These are phyloP conservation scores for Fusarium azukiicola DNA, from an alignment of 2,329 filamentous ascomycete species.

Conservation along the genomic window DNA sequence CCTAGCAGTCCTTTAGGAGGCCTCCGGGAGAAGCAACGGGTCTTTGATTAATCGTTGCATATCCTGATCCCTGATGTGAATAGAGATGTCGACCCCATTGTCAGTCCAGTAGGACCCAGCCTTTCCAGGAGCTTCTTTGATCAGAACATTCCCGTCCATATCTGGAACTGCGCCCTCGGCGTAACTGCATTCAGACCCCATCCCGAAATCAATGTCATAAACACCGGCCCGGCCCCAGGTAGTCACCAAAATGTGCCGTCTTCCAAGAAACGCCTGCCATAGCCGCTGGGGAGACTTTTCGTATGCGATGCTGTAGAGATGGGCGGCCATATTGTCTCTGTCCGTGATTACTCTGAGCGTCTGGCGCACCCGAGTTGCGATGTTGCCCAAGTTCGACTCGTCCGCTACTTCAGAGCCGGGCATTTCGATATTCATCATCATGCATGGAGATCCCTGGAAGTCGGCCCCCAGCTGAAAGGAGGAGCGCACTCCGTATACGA, in stretches of 20 bases:
- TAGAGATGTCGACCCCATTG: slow-evolving; percentile 49
- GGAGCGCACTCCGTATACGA: slow-evolving; percentile 45
- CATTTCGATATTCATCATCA: slow-evolving; percentile 51
- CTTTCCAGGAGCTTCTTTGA: slow-evolving; percentile 50
- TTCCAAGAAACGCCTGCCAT: slow-evolving; percentile 54
- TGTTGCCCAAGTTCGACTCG: not conserved
- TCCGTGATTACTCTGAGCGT: slow-evolving; percentile 36
- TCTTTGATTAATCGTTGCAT: slow-evolving; percentile 46
- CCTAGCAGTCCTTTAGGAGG: not conserved
- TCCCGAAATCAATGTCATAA: slow-evolving; percentile 53
- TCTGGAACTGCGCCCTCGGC: slow-evolving; percentile 50
- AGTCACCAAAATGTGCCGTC: slow-evolving; percentile 51
- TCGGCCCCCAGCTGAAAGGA: slow-evolving; percentile 31
- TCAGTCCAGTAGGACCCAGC: slow-evolving; percentile 42
- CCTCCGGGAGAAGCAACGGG: slow-evolving; percentile 37
- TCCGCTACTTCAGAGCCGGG: slow-evolving; percentile 23
- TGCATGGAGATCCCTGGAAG: slow-evolving; percentile 50
- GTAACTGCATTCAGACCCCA: slow-evolving; percentile 40
- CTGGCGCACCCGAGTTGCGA: slow-evolving; percentile 38
- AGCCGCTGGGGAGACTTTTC: slow-evolving; percentile 53
- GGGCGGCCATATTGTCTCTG: slow-evolving; percentile 27
- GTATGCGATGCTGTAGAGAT: slow-evolving; percentile 47
- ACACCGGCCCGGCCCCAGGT: slow-evolving; percentile 52
- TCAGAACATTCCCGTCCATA: slow-evolving; percentile 49
- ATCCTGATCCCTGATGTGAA: slow-evolving; percentile 40